Evolutionary conservation across 805 yeast genomes (phyloP), one percentile per base, ranked within the genome.

Genomic region (Yamadazyma insecticola): DNA sequence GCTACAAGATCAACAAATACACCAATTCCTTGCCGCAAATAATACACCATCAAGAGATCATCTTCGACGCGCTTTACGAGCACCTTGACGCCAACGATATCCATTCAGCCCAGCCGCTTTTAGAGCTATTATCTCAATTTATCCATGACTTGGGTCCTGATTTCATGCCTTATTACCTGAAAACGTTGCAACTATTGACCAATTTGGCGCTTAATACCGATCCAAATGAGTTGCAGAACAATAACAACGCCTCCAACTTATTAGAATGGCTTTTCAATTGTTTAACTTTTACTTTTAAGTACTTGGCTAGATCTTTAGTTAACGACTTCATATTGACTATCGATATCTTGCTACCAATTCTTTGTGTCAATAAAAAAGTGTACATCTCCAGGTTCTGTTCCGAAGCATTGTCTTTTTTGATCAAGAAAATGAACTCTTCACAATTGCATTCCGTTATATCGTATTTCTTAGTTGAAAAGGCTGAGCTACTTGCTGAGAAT

Each of bases 111-210:
- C 92, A 88, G 53, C 90, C 97, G 3, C 51, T 86, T 17, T 56
- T 87, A 30, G 98, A 92, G 51, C 51, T 63, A 32, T 53, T 88
- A 15, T 74, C 95, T 0, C 95, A 88, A 48, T 81, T 92, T 45
- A 79, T 88, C 24, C 96, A 86, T 46, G 98, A 90, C 61, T 61
- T 90, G 40, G 97, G 96, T 7, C 81, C 90, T 2, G 97, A 90
- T 44, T 92, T 89, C 49, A 71, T 87, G 64, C 74, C 73, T 6
- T 87, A 63, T 48, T 88, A 86, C 48, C 60, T 60, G 2, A 51
- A 57, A 16, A 58, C 87, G 1, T 57, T 90, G 28, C 42, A 48
- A 0, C 44, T 72, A 15, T 65, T 89, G 24, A 71, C 70, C 4
- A 52, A 60, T 1, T 50, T 85, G 35, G 66, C 76, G 0, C 30